Evolutionary conservation across 2,329 filamentous ascomycete genomes (phyloP).

Genomic region (Penicillium sp.): DNA sequence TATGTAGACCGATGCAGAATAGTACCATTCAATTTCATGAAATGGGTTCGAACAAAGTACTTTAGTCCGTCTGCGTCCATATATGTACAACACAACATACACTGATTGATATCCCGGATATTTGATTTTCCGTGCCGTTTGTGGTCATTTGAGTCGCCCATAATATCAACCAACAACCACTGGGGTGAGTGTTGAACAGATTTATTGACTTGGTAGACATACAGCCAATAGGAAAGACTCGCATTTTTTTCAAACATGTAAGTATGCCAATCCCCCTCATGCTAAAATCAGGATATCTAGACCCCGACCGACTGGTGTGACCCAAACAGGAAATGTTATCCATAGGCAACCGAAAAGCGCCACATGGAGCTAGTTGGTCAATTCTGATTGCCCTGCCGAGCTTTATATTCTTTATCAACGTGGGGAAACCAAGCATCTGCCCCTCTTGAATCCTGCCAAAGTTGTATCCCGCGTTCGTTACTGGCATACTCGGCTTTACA

Average conservation of each 20-base stretch:
- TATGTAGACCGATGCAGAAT: too few relatives aligned
- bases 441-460: not conserved
- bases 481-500: slow-evolving; percentile 7
- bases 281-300: not conserved
- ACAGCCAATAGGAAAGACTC: too few relatives aligned
- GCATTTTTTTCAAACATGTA: too few relatives aligned
- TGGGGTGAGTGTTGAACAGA: too few relatives aligned
- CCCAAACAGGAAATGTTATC: slow-evolving; percentile 7
- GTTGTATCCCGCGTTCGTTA: not conserved
- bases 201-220: too few relatives aligned
- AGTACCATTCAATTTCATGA: too few relatives aligned
- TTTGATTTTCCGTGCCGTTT: not conserved
- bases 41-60: too few relatives aligned
- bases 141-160: not conserved
- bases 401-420: not conserved
- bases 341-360: not conserved
- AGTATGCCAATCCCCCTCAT: not conserved
- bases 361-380: not conserved
- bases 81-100: too few relatives aligned
- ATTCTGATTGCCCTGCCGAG: not conserved
- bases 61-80: too few relatives aligned
- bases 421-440: not conserved
- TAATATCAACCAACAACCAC: too few relatives aligned
- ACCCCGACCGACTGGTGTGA: not conserved
- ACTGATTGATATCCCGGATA: not conserved